These are phyloP conservation scores for Bolboschoenoplectus hybrid DNA, from an alignment of 202 grass and related monocot species.

Conservation along the genomic window DNA sequence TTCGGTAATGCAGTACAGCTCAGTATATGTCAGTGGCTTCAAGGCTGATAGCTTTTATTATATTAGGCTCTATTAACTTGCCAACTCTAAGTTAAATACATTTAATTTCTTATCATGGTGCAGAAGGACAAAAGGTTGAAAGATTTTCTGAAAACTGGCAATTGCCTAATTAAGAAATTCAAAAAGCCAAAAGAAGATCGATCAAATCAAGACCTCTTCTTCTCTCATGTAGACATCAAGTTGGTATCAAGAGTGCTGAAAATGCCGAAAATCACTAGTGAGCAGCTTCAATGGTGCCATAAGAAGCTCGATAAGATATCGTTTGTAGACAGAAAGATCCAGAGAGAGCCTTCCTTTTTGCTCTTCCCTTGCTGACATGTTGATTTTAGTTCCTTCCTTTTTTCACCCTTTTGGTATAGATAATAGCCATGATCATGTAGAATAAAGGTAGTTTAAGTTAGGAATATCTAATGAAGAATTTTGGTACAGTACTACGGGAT, in stretches of 20 bases:
- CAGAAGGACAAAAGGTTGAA: slow-evolving; percentile 98
- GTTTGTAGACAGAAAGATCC: slow-evolving; percentile 69
- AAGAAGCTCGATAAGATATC: slow-evolving; percentile 80
- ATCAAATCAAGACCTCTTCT: slow-evolving; percentile 84
- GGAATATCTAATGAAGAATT: slow-evolving; percentile 26
- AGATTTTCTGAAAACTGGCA: slow-evolving; percentile 79
- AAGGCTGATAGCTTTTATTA: neutral
- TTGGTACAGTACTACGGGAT: slow-evolving; percentile 18
- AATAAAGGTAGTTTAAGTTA: slow-evolving; percentile 31
- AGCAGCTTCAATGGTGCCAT: slow-evolving; percentile 93
- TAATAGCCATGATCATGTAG: slow-evolving; percentile 24
- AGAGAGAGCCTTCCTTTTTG: slow-evolving; percentile 95
- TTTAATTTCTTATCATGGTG: slow-evolving; percentile 25
- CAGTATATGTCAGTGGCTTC: neutral
- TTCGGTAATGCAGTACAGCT: neutral
- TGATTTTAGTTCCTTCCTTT: slow-evolving; percentile 28
- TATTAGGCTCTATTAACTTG: neutral
- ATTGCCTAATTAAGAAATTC: slow-evolving; percentile 96
- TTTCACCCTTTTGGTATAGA: slow-evolving; percentile 4
- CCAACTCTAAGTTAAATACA: neutral
- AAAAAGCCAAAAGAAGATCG: slow-evolving; percentile 93
- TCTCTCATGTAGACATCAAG: slow-evolving; percentile 88
- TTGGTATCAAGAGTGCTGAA: slow-evolving; percentile 80
- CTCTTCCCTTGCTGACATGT: slow-evolving; percentile 81
- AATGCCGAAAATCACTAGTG: slow-evolving; percentile 79